Evolutionary conservation across 2,329 filamentous ascomycete genomes (phyloP), one percentile per base, ranked within the genome.

Genomic region (Neospermospora avenae): DNA sequence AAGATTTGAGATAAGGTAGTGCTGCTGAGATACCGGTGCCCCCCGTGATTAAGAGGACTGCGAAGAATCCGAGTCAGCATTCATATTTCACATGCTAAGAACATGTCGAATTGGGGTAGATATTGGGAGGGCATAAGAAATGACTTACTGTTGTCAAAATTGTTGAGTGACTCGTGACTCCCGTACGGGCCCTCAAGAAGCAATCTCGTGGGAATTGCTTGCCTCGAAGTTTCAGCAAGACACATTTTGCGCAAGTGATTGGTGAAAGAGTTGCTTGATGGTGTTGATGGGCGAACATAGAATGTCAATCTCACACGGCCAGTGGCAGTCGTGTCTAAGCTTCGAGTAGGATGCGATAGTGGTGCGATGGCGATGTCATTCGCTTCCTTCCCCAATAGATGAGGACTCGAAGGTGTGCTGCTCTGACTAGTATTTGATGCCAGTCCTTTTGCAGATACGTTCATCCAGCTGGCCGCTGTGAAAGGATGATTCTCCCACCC

Each of bases 401-500:
- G 42, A 10, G 20, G n/a, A 11, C 42, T 25, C 20, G 44, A 20
- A 18, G 45, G 20, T 24, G 11, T 39, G 7, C n/a, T 42, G 22
- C 37, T 16, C 13, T 25, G 35, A n/a, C 22, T 44, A 37, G 37
- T 55, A 18, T 55, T 3, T 44, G 69, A 0, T 73, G 71, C 3
- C 10, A 41, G 39, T 48, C 41, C 4, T 2, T 24, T 13, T 3
- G 18, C 20, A 7, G 34, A 10, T 6, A 39, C 22, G 18, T 37
- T 10, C 1, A 49, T 44, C 53, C 58, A 56, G 22, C 39, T 44
- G 6, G 53, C 45, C n/a, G 1, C 78, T 67, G 0, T 81, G 55
- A 81, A 81, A 0, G 80, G 80, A 46, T 81, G 80, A 59, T 77
- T 80, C 60, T 81, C 78, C 80, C 79, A 81, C 55, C 74, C 74